These are phyloP conservation scores for Acrasis kona DNA, from an alignment of 78 protist species.

Conservation along the genomic window DNA sequence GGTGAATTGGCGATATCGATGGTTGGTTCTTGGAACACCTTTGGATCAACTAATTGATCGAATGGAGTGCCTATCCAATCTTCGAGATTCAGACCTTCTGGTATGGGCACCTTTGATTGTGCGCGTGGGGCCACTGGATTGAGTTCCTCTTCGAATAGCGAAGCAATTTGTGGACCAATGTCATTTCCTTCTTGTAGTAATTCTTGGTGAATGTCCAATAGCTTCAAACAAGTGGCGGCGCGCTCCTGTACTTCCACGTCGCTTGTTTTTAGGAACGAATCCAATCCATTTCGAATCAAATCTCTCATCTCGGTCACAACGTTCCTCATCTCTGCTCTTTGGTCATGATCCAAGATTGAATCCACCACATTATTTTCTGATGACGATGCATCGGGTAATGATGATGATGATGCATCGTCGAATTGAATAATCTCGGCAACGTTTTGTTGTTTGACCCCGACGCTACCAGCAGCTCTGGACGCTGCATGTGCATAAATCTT, in stretches of 20 bases:
- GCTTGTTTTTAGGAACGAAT: not conserved
- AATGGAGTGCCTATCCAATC: not conserved
- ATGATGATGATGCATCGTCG: not conserved
- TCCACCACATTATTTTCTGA: not conserved
- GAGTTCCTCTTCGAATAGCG: slow-evolving; percentile 54
- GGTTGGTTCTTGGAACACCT: too few species aligned
- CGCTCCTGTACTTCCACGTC: slow-evolving; percentile 83
- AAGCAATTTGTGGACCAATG: not conserved
- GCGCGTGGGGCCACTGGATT: slow-evolving; percentile 77
- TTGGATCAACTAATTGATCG: too few species aligned
- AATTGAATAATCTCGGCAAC: not conserved
- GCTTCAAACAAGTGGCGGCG: not conserved
- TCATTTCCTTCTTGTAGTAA: not conserved
- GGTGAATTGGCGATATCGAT: too few species aligned
- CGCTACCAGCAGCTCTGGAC: not conserved
- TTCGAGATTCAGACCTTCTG: slow-evolving; percentile 20
- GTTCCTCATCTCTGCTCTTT: not conserved
- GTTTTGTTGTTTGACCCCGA: not conserved
- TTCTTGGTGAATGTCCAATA: not conserved
- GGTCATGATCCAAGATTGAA: not conserved
- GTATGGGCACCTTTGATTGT: slow-evolving; percentile 61
- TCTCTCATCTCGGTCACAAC: not conserved
- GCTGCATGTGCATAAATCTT: slow-evolving; percentile 61
- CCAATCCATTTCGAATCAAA: not conserved
- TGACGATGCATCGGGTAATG: not conserved